Base-by-base conservation (phyloP, 2,329 filamentous ascomycete species). In the Paraphoma sp. region DNA sequence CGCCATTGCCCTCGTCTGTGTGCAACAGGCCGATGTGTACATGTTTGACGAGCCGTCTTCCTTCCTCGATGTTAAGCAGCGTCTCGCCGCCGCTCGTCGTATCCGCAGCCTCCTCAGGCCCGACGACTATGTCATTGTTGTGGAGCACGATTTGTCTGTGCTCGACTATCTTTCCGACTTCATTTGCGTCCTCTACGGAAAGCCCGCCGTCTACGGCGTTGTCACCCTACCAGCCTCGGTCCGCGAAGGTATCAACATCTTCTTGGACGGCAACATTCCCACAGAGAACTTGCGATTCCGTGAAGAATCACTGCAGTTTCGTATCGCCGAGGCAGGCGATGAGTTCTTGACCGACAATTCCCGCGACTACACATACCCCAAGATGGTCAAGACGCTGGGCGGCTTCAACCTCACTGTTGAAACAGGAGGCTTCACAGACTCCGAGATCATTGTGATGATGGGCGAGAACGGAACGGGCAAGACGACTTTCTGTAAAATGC, bases 11-110 rank as follows among this genome's bases (percentile, higher is more conserved):
- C 91, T 94, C 49, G 93, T 97, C 62, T 97, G 93, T 72, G 93
- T 98, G 18, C 94, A 98, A 78, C 88, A 96, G 72, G 94, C 94
- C 67, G 95, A 99, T 77, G 75, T 78, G 82, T 99, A 99, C 85
- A 98, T 99, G 95, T 99, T 99, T 73, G 95, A 99, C 79, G 95
- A 99, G 83, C 96, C 96, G 16, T 98, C 94, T 41, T 99, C 95
- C 38, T 99, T 97, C 80, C 87, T 99, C 56, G 96, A 99, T 90
- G 95, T 99, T 76, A 98, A 98, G 86, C 95, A 99, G 81, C 91
- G 95, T 89, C 83, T 99, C 67, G 91, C 90, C 67, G 95, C 96
- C 62, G 94, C 92, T 69, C 87, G 90, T 69, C 91, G 96, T 68
- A 98, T 99, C 71, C 93, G 95, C 65, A 93, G 92, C 62, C 87